phyloP scores from a whole-genome alignment of 192 early-diverging fungal species.

The Allomyces javanicus region DNA sequence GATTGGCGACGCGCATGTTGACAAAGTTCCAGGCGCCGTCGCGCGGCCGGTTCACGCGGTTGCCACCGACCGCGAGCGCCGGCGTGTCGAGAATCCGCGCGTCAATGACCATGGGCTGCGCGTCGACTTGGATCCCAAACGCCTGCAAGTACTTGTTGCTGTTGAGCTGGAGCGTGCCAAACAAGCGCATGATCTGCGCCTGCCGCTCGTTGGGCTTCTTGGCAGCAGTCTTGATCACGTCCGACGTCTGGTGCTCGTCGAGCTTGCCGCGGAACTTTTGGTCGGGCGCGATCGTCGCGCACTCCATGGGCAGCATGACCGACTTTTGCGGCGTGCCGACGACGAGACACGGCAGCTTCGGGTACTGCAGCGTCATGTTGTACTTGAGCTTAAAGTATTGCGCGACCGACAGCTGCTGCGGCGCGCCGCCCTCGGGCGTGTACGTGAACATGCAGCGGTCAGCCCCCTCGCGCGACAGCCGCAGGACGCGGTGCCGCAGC shows the following conservation, averaged over 20 bases:
- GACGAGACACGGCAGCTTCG: constrained; percentile 63
- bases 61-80: constrained; percentile 5
- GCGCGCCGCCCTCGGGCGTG: constrained; percentile 20
- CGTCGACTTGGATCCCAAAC: constrained; percentile 50
- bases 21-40: constrained; percentile 78
- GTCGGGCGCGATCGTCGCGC: constrained; percentile 62
- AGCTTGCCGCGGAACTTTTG: constrained; percentile 68
- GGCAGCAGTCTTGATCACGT: constrained; percentile 90
- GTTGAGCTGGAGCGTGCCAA: constrained; percentile 40
- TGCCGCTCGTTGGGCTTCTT: constrained; percentile 63
- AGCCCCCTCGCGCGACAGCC: constrained; percentile 44
- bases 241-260: constrained; percentile 66
- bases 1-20: constrained; percentile 55
- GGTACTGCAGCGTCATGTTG: constrained; percentile 44
- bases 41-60: constrained; percentile 16
- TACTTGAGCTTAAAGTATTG: constrained; percentile 61
- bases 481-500: constrained; percentile 50
- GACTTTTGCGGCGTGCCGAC: constrained; percentile 28
- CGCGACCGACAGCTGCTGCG: constrained; percentile 36
- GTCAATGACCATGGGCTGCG: constrained; percentile 43
- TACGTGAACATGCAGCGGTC: constrained; percentile 44
- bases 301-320: constrained; percentile 72
- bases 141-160: constrained; percentile 51
- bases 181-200: constrained; percentile 58
- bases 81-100: constrained; percentile 5